phyloP scores from a whole-genome alignment of 139 green algal genomes.

The Picochlorum sp. region DNA sequence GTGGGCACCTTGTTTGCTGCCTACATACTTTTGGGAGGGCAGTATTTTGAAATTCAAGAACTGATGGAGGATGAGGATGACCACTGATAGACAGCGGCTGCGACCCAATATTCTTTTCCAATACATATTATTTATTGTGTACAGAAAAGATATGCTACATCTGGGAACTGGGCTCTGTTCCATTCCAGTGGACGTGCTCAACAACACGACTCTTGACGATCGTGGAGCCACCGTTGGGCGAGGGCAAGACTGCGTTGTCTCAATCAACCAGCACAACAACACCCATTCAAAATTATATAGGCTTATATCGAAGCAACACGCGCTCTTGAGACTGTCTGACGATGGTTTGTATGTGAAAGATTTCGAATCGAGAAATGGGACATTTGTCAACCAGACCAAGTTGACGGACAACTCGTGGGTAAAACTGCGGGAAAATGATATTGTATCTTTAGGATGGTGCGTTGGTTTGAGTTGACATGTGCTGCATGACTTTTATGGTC shows the following conservation, averaged over 20 bases:
- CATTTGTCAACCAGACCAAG: constrained; percentile 8
- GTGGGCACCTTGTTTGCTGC: constrained; percentile 17
- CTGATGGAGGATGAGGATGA: constrained; percentile 1
- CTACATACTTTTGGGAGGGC: constrained; percentile 16
- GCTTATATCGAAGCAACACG: constrained; percentile 4
- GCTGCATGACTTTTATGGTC: too few species aligned
- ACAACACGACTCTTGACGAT: neutral
- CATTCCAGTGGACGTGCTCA: neutral
- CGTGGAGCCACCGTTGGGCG: neutral
- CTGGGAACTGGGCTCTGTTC: neutral
- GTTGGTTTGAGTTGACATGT: constrained; percentile 1
- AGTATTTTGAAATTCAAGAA: constrained; percentile 24
- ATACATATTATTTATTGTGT: too few species aligned
- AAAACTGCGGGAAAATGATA: neutral
- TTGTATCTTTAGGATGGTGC: neutral
- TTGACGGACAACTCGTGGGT: neutral
- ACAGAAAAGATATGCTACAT: too few species aligned
- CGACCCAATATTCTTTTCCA: too few species aligned
- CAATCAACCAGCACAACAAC: neutral
- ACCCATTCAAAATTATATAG: neutral
- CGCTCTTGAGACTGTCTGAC: neutral
- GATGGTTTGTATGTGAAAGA: constrained; percentile 1
- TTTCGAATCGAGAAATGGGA: constrained; percentile 6
- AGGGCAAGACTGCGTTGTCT: neutral
- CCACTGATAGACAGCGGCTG: neutral